Percentiles rank a stretch among this genome's conserved stretches.
These are phyloP conservation scores for Paecilomyces formosus DNA, from an alignment of 2,329 filamentous ascomycete genomes.

Conservation along the genomic window DNA sequence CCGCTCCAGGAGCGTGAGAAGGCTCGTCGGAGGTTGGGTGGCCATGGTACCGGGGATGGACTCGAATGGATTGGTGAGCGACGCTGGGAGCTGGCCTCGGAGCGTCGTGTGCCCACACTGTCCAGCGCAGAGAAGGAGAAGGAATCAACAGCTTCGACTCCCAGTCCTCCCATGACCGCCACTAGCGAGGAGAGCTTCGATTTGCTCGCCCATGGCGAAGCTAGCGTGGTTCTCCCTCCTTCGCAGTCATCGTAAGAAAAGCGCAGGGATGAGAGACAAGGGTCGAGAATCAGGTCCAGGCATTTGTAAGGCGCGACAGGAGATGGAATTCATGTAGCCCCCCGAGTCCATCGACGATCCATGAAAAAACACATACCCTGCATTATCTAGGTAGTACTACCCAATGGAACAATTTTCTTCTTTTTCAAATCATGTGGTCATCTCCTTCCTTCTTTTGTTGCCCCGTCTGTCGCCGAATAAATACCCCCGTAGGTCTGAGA, in stretches of 20 bases:
- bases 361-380: background rate
- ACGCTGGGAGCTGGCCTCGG: slow-evolving; percentile 15
- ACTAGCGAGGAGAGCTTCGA: slow-evolving; percentile 44
- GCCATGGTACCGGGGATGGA: slow-evolving; percentile 29
- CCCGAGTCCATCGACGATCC: background rate
- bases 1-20: slow-evolving; percentile 39
- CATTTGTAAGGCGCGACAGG: background rate
- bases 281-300: background rate
- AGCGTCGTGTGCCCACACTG: background rate
- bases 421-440: no score
- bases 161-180: slow-evolving; percentile 31
- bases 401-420: no score
- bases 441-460: no score
- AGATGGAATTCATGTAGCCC: background rate
- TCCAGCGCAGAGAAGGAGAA: slow-evolving; percentile 5
- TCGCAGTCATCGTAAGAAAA: slow-evolving; percentile 2
- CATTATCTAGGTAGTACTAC: background rate
- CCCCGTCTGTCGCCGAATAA: no score
- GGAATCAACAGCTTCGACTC: slow-evolving; percentile 5
- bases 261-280: background rate
- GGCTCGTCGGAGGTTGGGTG: slow-evolving; percentile 16
- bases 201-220: slow-evolving; percentile 36
- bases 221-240: slow-evolving; percentile 29
- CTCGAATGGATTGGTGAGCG: slow-evolving; percentile 35
- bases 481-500: no score